Percentiles rank a stretch among this genome's conserved stretches.
These are phyloP conservation scores for Salicornia ramosissima DNA, from an alignment of 148 eudicot species.

Conservation along the genomic window DNA sequence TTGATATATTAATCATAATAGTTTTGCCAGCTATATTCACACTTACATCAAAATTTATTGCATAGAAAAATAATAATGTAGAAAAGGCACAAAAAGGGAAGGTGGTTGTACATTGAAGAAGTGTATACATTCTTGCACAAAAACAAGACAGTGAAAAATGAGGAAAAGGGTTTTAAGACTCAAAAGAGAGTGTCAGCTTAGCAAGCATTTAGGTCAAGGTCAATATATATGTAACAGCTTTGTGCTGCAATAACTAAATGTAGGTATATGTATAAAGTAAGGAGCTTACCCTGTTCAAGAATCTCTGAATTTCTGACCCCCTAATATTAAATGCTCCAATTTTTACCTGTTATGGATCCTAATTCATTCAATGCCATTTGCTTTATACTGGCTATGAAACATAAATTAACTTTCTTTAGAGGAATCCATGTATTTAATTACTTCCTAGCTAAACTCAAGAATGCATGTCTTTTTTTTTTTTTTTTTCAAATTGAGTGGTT, in stretches of 20 bases:
- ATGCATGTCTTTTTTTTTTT: too few relatives aligned
- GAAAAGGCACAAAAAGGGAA: neutral
- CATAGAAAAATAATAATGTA: too few relatives aligned
- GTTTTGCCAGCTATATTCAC: too few relatives aligned
- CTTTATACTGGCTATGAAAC: too few relatives aligned
- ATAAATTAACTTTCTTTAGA: too few relatives aligned
- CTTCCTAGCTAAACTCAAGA: too few relatives aligned
- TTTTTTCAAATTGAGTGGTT: too few relatives aligned
- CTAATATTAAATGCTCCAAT: conserved; percentile 12
- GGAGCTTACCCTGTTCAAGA: conserved; percentile 15
- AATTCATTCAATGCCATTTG: conserved; percentile 25
- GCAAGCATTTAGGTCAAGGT: conserved; percentile 26
- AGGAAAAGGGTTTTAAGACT: neutral
- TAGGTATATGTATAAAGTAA: conserved; percentile 21
- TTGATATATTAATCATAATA: too few relatives aligned
- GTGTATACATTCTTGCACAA: neutral
- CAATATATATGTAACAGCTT: conserved; percentile 25
- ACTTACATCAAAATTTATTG: too few relatives aligned
- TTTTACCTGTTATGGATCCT: conserved; percentile 20
- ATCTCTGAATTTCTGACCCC: conserved; percentile 20
- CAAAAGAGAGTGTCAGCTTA: conserved; percentile 19
- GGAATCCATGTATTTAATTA: too few relatives aligned
- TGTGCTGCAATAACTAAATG: conserved; percentile 21
- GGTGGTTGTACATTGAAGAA: conserved; percentile 1
- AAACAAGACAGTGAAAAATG: neutral